Evolutionary conservation across 139 green algal species (phyloP).

Genomic region (Coccomyxa sp.): DNA sequence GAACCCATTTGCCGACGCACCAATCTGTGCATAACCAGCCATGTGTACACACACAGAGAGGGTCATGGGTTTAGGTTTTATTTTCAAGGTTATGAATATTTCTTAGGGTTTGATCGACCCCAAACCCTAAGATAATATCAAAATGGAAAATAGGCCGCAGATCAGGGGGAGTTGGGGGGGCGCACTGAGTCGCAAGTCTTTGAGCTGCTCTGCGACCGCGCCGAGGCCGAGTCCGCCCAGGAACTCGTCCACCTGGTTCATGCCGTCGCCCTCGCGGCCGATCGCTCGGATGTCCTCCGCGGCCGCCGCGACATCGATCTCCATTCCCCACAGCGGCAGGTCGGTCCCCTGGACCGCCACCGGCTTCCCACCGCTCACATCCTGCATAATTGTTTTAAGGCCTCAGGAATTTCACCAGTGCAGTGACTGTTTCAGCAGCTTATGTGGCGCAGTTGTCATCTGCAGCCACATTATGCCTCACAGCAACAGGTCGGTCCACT

Average conservation of each 20-base stretch:
- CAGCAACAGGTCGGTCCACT: conserved; percentile 49
- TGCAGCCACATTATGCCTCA: no score
- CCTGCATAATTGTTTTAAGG: conserved; percentile 39
- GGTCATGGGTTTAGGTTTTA: no score
- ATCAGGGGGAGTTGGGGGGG: neutral
- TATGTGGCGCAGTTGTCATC: no score
- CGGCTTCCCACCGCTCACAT: conserved; percentile 83
- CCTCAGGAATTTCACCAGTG: neutral
- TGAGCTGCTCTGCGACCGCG: conserved; percentile 70
- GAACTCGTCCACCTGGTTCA: conserved; percentile 59
- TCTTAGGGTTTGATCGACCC: no score
- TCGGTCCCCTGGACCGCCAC: conserved; percentile 74
- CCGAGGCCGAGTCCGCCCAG: conserved; percentile 77
- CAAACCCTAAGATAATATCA: no score
- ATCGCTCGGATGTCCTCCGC: conserved; percentile 54
- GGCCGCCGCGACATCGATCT: conserved; percentile 76
- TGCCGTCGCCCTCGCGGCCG: conserved; percentile 35
- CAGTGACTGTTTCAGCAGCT: neutral
- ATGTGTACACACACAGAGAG: no score
- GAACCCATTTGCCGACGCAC: no score
- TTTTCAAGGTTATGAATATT: no score
- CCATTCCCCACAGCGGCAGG: conserved; percentile 80
- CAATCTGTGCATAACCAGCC: no score
- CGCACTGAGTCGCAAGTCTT: conserved; percentile 61
- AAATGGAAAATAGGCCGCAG: no score